These are phyloP conservation scores for Microsporum ferrugineum DNA, from an alignment of 2,329 filamentous ascomycete genomes.

Conservation along the genomic window DNA sequence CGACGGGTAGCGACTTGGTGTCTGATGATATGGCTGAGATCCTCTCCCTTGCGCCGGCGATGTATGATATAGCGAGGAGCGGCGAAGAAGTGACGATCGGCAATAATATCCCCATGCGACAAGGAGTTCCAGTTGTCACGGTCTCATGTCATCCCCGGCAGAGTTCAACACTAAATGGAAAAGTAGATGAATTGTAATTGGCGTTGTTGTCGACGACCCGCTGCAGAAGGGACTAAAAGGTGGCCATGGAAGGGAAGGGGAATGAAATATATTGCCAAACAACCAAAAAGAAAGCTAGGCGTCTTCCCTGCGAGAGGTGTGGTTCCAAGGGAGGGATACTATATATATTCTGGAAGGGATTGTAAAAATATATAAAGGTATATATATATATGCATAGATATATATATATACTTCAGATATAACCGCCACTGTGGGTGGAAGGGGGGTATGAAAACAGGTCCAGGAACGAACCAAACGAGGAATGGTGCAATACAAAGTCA, in stretches of 20 bases:
- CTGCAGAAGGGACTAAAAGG: constrained; percentile 8
- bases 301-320: constrained; percentile 8
- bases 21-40: neutral
- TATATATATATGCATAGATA: neutral
- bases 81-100: neutral
- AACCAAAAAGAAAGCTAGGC: neutral
- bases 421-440: constrained; percentile 4
- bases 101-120: constrained; percentile 9
- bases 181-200: constrained; percentile 9
- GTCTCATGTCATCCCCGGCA: constrained; percentile 14
- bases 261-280: constrained; percentile 5
- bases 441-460: constrained; percentile 2
- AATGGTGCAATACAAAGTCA: constrained; percentile 12
- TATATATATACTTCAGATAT: constrained; percentile 3
- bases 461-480: constrained; percentile 4
- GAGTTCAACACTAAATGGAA: constrained; percentile 3
- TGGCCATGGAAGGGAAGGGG: constrained; percentile 7
- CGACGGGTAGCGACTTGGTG: neutral
- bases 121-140: constrained; percentile 10
- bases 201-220: constrained; percentile 10
- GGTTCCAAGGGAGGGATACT: constrained; percentile 5
- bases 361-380: constrained; percentile 3
- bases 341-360: constrained; percentile 3
- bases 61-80: neutral
- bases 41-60: neutral